A percentile compares a stretch with the other conserved stretches of the same genome.
phyloP scores from a whole-genome alignment of 495 filamentous ascomycete species.

The Aspergillus coremiiformis region DNA sequence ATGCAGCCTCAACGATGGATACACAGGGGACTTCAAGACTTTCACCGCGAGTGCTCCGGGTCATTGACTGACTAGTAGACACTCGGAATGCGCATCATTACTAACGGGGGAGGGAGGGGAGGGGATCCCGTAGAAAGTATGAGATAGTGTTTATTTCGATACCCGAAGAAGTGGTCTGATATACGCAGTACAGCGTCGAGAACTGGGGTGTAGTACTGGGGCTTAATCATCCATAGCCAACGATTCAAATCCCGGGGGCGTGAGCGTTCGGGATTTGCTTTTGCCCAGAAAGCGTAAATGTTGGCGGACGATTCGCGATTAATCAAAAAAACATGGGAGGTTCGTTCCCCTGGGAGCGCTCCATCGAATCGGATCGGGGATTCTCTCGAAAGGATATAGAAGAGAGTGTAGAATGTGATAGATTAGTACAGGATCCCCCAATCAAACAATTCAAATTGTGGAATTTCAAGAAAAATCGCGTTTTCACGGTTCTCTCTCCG shows the following conservation, averaged over 20 bases:
- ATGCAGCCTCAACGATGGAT: constrained; percentile 6
- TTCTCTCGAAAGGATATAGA: not conserved
- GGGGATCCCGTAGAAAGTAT: not conserved
- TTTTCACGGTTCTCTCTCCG: not conserved
- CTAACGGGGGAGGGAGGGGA: not conserved
- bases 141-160: not conserved
- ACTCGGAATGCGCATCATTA: constrained; percentile 9
- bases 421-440: too few species aligned
- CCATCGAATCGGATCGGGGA: not conserved
- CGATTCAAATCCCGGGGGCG: constrained; percentile 17
- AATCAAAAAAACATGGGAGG: constrained; percentile 11
- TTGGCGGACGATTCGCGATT: constrained; percentile 9
- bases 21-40: not conserved
- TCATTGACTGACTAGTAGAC: constrained; percentile 11
- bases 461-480: not conserved
- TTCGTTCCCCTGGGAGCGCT: not conserved
- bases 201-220: not conserved
- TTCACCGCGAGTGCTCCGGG: constrained; percentile 10
- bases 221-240: constrained; percentile 20
- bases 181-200: constrained; percentile 6
- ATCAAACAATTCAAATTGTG: too few species aligned
- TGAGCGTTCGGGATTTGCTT: constrained; percentile 17
- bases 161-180: constrained; percentile 18
- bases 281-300: constrained; percentile 4
- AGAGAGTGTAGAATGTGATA: not conserved